Evolutionary conservation across 1,284 basidiomycete species (phyloP).

Genomic region (Tylopilus sp.): DNA sequence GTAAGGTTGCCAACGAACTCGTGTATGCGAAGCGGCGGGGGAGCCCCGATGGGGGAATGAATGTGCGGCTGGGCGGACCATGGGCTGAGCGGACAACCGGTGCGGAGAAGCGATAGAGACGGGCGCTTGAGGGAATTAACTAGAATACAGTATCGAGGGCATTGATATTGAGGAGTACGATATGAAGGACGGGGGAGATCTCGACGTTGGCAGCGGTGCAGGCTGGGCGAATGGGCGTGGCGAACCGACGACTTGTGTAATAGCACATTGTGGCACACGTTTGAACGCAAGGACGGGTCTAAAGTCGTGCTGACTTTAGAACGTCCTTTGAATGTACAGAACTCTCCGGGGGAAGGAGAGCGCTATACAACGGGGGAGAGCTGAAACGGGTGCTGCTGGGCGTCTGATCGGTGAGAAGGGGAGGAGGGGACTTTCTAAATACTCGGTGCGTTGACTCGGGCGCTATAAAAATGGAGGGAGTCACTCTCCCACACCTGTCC

Average conservation of each 20-base stretch:
- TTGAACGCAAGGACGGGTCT: slow-evolving; percentile 22
- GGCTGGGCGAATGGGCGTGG: slow-evolving; percentile 25
- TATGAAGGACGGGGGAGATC: slow-evolving; percentile 15
- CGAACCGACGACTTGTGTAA: slow-evolving; percentile 22
- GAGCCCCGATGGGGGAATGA: slow-evolving; percentile 64
- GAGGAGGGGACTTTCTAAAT: slow-evolving; percentile 20
- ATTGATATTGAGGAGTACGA: slow-evolving; percentile 28
- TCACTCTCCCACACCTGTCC: slow-evolving; percentile 21
- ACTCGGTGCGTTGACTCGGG: slow-evolving; percentile 21
- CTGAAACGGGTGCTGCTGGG: neutral
- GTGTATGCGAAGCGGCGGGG: slow-evolving; percentile 41
- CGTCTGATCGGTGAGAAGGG: slow-evolving; percentile 7
- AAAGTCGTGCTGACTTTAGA: slow-evolving; percentile 34
- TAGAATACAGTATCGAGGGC: slow-evolving; percentile 36
- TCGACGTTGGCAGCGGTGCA: slow-evolving; percentile 11
- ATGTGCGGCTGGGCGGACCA: slow-evolving; percentile 56
- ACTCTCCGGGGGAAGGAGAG: slow-evolving; percentile 17
- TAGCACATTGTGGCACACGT: slow-evolving; percentile 38
- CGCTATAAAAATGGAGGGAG: slow-evolving; percentile 27
- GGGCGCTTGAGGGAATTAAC: slow-evolving; percentile 28
- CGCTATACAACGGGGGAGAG: slow-evolving; percentile 18
- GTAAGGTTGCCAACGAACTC: slow-evolving; percentile 75
- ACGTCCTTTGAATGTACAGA: slow-evolving; percentile 29
- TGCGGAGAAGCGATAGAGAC: slow-evolving; percentile 14
- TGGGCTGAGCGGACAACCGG: slow-evolving; percentile 21